Evolutionary conservation across 345 rosid genomes (phyloP), one percentile per base, ranked within the genome.

Genomic region (Gynandropsis gynandra): DNA sequence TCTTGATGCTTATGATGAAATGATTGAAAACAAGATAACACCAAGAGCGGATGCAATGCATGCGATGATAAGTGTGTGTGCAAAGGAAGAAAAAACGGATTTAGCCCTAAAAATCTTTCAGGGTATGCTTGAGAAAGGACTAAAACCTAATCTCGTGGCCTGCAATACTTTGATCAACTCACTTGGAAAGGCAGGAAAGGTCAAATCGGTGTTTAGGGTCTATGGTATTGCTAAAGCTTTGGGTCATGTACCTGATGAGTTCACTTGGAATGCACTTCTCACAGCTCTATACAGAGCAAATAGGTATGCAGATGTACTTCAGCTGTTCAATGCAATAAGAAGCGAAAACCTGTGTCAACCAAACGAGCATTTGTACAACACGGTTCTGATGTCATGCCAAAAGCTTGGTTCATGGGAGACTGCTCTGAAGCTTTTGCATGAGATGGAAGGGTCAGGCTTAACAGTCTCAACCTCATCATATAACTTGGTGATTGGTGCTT

Each of bases 211-310:
- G 40, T 80, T 81, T 65, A 72, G 70, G 67, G 74, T 80, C 31
- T 76, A 78, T 58, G 56, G 60, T 62, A 52, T 64, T 34, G 64
- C 67, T 40, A 74, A 69, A 47, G 62, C 72, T 13, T 45, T 86
- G 46, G 86, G 88, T 51, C 82, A 81, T 65, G 42, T 41, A 14
- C 83, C 90, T 0, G 95, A 86, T 61, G 78, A 56, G 54, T 89
- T 79, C 72, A 85, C 97, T 3, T 73, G 85, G 92, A 81, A 89
- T 47, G 85, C 90, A 4, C 59, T 83, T 56, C 76, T 83, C 21
- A 59, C 71, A 46, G 87, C 78, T 37, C 56, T 86, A 60, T 76
- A 80, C 68, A 72, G 72, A 66, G 80, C 81, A 42, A 68, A 76
- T 52, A 70, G 72, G 47, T 64, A 75, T 62, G 77, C 39, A 13